Base-by-base conservation (phyloP, 2,329 filamentous ascomycete genomes). In the Byssochlamys sp. region DNA sequence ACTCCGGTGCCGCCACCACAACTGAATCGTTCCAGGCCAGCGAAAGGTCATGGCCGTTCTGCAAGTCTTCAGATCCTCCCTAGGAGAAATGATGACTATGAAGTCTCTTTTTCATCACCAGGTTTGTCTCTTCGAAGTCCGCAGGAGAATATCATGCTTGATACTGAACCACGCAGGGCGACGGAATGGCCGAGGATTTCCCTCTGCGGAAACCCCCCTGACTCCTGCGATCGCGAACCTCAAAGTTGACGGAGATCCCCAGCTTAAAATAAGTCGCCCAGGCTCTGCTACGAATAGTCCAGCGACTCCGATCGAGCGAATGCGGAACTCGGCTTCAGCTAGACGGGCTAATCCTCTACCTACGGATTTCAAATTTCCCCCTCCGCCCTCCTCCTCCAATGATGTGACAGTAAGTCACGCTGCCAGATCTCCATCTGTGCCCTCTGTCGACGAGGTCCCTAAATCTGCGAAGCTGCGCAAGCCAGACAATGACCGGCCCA, bases 41-140 rank as follows among this genome's bases (percentile, higher is more conserved):
- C 67, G 19, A 84, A 84, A 64, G 83, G 86, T 3, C 91, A 96
- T 77, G 84, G 80, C 53, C 82, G 91, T 55, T 90, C 90, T 39
- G 84, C 89, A 26, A 96, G 91, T 76, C 75, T 95, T 59, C 91
- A 95, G 70, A 87, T 92, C 63, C 70, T 84, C 61, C 78, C 84
- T 52, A 79, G 79, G 60, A 73, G 73, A 60, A 68, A 72, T 58
- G 73, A 73, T 57, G 66, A 71, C 31, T 73, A 73, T 63, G 74
- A 75, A 56, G 74, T 28, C 10, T n/a, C 49, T 51, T 26, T 51
- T 14, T 51, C 24, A 28, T 28, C 49, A 27, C 49, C 24, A 51
- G 49, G 49, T 45, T 19, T 45, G 39, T 24, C 39, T 45, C 9
- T 9, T 45, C 39, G 19, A 45, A 24, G 39, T 45, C 39, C 19